Percentiles rank a stretch among this genome's conserved stretches.
Evolutionary conservation across 371 early-diverging fungal genomes (phyloP).

Genomic region (Saksenaea oblongispora): DNA sequence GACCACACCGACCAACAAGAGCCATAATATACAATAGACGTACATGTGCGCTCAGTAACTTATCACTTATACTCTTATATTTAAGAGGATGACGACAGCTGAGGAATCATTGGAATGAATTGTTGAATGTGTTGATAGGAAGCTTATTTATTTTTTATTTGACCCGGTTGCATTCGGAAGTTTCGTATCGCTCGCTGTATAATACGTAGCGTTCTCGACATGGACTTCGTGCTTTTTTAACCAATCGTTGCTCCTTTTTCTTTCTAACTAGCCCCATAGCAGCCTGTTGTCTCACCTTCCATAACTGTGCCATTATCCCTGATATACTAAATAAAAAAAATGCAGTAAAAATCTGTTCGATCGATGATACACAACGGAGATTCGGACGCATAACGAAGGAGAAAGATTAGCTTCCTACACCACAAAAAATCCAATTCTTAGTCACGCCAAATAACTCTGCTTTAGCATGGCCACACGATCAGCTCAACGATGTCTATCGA

Average conservation of each 20-base stretch:
- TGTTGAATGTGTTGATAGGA: not conserved
- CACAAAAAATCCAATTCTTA: not conserved
- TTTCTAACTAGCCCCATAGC: not conserved
- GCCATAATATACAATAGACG: not conserved
- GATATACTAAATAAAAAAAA: too few species aligned
- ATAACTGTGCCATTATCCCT: too few species aligned
- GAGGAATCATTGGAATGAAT: constrained; percentile 1
- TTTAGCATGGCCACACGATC: not conserved
- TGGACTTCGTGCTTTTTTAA: not conserved
- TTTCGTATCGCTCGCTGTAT: not conserved
- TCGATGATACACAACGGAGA: not conserved
- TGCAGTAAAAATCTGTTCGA: too few species aligned
- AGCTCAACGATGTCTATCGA: not conserved
- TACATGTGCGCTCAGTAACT: not conserved
- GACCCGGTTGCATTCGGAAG: constrained; percentile 2
- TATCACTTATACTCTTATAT: not conserved
- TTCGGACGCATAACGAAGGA: not conserved
- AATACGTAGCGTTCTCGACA: not conserved
- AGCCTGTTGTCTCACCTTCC: not conserved
- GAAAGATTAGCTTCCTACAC: too few species aligned
- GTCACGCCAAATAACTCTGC: not conserved
- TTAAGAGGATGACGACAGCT: not conserved
- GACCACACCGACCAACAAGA: not conserved
- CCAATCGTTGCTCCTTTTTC: not conserved
- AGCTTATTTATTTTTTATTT: not conserved